Evolutionary conservation across 805 yeast species (phyloP).

Genomic region (Starmerella riodocensis): DNA sequence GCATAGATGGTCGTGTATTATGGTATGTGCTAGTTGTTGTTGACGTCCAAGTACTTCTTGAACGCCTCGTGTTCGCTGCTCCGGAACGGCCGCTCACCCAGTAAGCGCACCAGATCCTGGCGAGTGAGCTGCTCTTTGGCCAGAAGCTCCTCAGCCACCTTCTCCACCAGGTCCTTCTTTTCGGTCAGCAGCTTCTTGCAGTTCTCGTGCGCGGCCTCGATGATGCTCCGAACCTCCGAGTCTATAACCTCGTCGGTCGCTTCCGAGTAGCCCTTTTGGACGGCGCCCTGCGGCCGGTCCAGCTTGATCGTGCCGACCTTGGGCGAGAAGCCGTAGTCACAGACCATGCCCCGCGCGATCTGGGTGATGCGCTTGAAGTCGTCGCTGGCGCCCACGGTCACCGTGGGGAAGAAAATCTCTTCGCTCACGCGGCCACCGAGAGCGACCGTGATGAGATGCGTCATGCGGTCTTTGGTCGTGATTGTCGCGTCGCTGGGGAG

Average conservation of each 20-base stretch:
- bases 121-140: slow-evolving; percentile 68
- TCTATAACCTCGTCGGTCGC: slow-evolving; percentile 57
- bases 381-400: slow-evolving; percentile 84
- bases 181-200: slow-evolving; percentile 47
- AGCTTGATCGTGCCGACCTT: slow-evolving; percentile 56
- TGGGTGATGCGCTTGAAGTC: slow-evolving; percentile 84
- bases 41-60: slow-evolving; percentile 61
- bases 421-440: slow-evolving; percentile 88
- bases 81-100: slow-evolving; percentile 68
- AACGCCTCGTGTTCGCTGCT: slow-evolving; percentile 69
- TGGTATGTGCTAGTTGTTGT: too few relatives aligned
- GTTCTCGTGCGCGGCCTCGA: slow-evolving; percentile 48
- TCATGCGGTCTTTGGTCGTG: slow-evolving; percentile 59
- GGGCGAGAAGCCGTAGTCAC: slow-evolving; percentile 76
- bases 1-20: too few relatives aligned
- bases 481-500: slow-evolving; percentile 80
- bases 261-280: slow-evolving; percentile 56
- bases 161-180: slow-evolving; percentile 46
- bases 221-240: slow-evolving; percentile 51
- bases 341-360: slow-evolving; percentile 83
- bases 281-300: slow-evolving; percentile 37
- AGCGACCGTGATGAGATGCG: slow-evolving; percentile 85
- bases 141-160: slow-evolving; percentile 61
- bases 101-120: slow-evolving; percentile 61
- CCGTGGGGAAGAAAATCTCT: slow-evolving; percentile 73